These are phyloP conservation scores for Trichophyton benhamiae DNA, from an alignment of 2,329 filamentous ascomycete species.

Conservation along the genomic window DNA sequence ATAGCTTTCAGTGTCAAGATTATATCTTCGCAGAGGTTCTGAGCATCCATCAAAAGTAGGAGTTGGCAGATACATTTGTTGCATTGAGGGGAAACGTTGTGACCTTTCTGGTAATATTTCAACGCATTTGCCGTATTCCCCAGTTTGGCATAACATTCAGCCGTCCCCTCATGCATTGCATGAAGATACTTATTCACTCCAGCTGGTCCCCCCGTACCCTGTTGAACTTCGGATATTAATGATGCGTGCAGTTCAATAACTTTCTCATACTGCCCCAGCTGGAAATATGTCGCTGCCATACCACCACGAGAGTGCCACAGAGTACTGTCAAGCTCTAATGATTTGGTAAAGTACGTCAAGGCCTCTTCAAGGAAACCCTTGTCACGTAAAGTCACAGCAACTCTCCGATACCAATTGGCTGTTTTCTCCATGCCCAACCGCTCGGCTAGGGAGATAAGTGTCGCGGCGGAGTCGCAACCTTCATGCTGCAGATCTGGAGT, in stretches of 20 bases:
- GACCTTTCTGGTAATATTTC: slow-evolving; percentile 3
- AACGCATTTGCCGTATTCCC: slow-evolving; percentile 4
- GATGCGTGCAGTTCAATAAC: slow-evolving; percentile 9
- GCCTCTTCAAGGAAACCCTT: slow-evolving; percentile 9
- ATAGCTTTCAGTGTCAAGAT: slow-evolving; percentile 8
- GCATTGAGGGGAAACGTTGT: not conserved
- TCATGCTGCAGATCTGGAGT: not conserved
- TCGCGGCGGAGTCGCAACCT: not conserved
- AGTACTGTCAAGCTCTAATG: slow-evolving; percentile 10
- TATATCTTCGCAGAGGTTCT: slow-evolving; percentile 6
- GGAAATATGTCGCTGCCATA: slow-evolving; percentile 6
- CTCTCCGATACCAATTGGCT: slow-evolving; percentile 12
- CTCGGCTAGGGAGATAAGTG: slow-evolving; percentile 10
- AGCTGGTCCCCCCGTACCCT: not conserved
- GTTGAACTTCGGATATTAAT: not conserved
- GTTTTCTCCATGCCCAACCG: slow-evolving; percentile 11
- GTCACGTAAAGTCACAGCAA: slow-evolving; percentile 13
- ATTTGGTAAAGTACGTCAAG: slow-evolving; percentile 10
- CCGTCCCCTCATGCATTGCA: slow-evolving; percentile 2
- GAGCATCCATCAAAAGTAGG: not conserved
- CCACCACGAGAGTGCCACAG: slow-evolving; percentile 10
- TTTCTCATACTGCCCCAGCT: slow-evolving; percentile 9
- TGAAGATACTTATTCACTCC: not conserved
- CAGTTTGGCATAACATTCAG: slow-evolving; percentile 6
- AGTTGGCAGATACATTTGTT: slow-evolving; percentile 2